phyloP scores from a whole-genome alignment of 768 basidiomycete species.

The Panus rudis region DNA sequence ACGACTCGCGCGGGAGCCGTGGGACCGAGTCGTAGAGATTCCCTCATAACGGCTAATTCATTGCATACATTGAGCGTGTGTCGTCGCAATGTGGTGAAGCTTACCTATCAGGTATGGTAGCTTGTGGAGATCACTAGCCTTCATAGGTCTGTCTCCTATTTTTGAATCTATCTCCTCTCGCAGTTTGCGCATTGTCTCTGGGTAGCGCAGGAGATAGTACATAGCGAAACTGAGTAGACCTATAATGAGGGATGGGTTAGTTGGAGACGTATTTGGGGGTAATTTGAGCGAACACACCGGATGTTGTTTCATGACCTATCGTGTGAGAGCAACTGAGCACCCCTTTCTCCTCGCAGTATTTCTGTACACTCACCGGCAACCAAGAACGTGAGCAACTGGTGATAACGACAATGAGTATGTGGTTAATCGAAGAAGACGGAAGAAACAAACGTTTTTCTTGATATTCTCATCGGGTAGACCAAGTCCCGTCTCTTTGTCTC shows the following conservation, averaged over 20 bases:
- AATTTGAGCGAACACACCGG: slow-evolving; percentile 23
- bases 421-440: no score
- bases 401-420: not conserved
- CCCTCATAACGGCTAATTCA: slow-evolving; percentile 30
- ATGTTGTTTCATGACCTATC: slow-evolving; percentile 31
- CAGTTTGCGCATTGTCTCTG: slow-evolving; percentile 35
- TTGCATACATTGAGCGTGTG: not conserved
- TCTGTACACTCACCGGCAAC: slow-evolving; percentile 41
- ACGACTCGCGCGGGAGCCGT: slow-evolving; percentile 32
- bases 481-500: slow-evolving; percentile 38
- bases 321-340: no score
- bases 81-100: not conserved
- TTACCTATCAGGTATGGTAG: slow-evolving; percentile 36
- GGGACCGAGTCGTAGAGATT: slow-evolving; percentile 29
- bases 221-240: slow-evolving; percentile 34
- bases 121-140: slow-evolving; percentile 34
- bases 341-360: no score
- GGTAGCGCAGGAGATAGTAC: slow-evolving; percentile 39
- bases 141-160: slow-evolving; percentile 31
- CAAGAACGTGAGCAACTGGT: slow-evolving; percentile 41
- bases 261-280: not conserved
- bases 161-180: slow-evolving; percentile 41
- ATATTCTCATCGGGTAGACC: slow-evolving; percentile 35
- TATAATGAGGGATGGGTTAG: slow-evolving; percentile 1
- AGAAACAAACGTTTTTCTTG: slow-evolving; percentile 30